These are phyloP conservation scores for Atkinsonella hypoxylon DNA, from an alignment of 2,329 filamentous ascomycete species.

Conservation along the genomic window DNA sequence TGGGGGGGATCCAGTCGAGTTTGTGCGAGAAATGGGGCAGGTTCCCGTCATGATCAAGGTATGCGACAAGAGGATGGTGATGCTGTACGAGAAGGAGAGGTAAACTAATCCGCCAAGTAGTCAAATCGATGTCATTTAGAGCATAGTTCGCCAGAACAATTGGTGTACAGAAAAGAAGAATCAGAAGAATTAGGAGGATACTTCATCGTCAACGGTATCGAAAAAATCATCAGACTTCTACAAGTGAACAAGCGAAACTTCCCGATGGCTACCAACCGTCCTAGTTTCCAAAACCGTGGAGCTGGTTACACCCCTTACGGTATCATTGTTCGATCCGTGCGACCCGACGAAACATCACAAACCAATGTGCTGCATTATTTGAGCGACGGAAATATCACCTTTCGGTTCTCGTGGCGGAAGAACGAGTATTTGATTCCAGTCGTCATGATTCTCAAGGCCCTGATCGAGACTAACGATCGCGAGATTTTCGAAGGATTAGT, in stretches of 20 bases:
- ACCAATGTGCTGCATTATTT: slow-evolving; percentile 96
- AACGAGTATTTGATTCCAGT: slow-evolving; percentile 92
- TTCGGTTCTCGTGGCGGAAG: slow-evolving; percentile 96
- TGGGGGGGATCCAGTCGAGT: slow-evolving; percentile 71
- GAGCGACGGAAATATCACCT: slow-evolving; percentile 89
- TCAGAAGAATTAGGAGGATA: slow-evolving; percentile 94
- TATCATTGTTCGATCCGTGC: slow-evolving; percentile 81
- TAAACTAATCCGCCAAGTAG: slow-evolving; percentile 27
- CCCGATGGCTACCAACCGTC: slow-evolving; percentile 84
- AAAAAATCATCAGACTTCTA: slow-evolving; percentile 90
- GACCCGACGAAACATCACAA: slow-evolving; percentile 95
- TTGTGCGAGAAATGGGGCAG: slow-evolving; percentile 73
- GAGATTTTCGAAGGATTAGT: slow-evolving; percentile 94
- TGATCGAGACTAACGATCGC: slow-evolving; percentile 90
- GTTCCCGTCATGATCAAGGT: slow-evolving; percentile 91
- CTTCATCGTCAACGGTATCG: slow-evolving; percentile 94
- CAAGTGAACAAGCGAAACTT: slow-evolving; percentile 87
- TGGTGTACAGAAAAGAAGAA: slow-evolving; percentile 85
- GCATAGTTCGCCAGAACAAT: slow-evolving; percentile 66
- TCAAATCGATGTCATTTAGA: slow-evolving; percentile 87
- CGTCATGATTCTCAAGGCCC: slow-evolving; percentile 92
- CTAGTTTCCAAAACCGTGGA: slow-evolving; percentile 81
- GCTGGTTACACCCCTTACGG: slow-evolving; percentile 79
- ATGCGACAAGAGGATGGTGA: slow-evolving; percentile 16
- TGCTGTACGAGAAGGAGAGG: not conserved